These are phyloP conservation scores for Scolecobasidium constrictum DNA, from an alignment of 2,329 filamentous ascomycete species.

Conservation along the genomic window DNA sequence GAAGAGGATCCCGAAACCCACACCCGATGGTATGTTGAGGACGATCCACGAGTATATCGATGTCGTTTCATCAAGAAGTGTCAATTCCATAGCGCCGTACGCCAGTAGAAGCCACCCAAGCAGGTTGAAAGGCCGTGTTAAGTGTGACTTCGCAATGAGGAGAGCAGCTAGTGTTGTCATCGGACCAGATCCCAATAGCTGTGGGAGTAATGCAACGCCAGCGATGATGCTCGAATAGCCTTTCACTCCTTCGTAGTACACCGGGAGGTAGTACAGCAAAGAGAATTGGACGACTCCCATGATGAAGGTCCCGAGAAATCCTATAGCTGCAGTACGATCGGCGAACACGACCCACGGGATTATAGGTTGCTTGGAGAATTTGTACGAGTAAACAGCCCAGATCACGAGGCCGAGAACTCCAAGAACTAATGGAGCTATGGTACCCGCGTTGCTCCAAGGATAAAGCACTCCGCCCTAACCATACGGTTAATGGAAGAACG, in stretches of 20 bases:
- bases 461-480: not conserved
- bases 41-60: not conserved
- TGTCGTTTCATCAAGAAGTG: not conserved
- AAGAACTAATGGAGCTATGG: not conserved
- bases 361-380: not conserved
- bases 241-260: not conserved
- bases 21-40: not conserved
- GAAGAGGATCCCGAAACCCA: not conserved
- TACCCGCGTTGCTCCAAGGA: not conserved
- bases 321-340: not conserved
- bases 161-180: not conserved
- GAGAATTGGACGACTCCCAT: not conserved
- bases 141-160: not conserved
- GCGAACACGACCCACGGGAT: not conserved
- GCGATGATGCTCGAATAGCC: not conserved
- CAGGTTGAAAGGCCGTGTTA: not conserved
- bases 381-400: not conserved
- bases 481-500: not conserved
- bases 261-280: not conserved
- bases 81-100: not conserved
- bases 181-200: not conserved
- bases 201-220: not conserved
- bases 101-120: not conserved
- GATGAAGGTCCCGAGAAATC: not conserved
- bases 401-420: not conserved